Evolutionary conservation across 2,329 filamentous ascomycete genomes (phyloP), one percentile per base, ranked within the genome.

Genomic region (Pseudogymnoascus sp.): DNA sequence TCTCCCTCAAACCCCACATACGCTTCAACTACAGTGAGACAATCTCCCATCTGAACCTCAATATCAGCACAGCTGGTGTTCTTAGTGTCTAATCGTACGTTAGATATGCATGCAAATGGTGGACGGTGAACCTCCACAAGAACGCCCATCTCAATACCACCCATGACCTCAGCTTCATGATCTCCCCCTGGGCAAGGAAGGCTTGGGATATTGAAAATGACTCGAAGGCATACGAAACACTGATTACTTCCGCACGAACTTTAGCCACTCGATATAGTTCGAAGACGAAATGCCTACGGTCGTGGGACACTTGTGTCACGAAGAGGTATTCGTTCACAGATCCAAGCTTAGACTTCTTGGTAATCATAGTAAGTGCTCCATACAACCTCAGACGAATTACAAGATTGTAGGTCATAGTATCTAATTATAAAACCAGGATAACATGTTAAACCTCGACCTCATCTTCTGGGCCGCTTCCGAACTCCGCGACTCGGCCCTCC

Each of bases 81-180:
- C 40, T 22, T 10, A 41, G 16, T 28, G 3, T 28, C 43, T 59
- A 14, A 35, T 22, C n/a, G 5, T 35, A 28, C 14, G 28, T 1
- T 11, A 68, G 65, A 38, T 73, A 73, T 61, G 71, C 71, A 2
- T 78, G 77, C 65, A 71, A 72, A 26, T 79, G 77, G 77, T 79
- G 78, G 78, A 74, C 77, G 2, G 66, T 70, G 40, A 73, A 71
- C 56, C 68, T 78, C 6, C 69, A 78, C 67, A 62, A 68, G 43
- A 76, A 77, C 63, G 73, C 75, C 5, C 41, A 59, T 2, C 68
- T 76, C 3, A 68, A 61, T 0, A 72, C 69, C 14, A 79, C 77
- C 0, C 77, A 79, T 61, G 78, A 79, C 61, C 73, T 79, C 3
- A 75, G 78, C 2, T 79, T 79, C 68, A 78, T 79, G 72, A 73